Conservation (phyloP, 1,139 yeast genomes). For the Magnusiomyces fungicola region DNA sequence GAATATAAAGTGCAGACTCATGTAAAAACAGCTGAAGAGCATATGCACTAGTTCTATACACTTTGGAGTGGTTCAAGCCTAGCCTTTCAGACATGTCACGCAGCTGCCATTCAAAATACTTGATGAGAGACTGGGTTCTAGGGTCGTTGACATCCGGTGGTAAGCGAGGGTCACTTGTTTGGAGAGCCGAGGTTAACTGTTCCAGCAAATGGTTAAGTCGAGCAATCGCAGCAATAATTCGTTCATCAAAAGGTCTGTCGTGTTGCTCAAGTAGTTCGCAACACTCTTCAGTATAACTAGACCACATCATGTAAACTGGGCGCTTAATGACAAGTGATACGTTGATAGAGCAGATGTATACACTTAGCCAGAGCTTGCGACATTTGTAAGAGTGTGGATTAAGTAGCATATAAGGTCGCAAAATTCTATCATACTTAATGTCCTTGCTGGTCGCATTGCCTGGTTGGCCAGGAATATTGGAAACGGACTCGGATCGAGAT, state of each 20-base stretch:
- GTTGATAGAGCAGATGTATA: slow-evolving; percentile 28
- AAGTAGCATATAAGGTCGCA: slow-evolving; percentile 33
- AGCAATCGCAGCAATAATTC: slow-evolving; percentile 50
- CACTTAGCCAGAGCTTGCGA: slow-evolving; percentile 30
- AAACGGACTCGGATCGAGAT: background rate
- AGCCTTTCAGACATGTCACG: background rate
- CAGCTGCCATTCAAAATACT: slow-evolving; percentile 23
- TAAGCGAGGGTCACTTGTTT: slow-evolving; percentile 19
- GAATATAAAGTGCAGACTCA: slow-evolving; percentile 45
- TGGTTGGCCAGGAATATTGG: background rate
- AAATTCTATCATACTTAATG: slow-evolving; percentile 28
- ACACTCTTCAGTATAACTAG: slow-evolving; percentile 57
- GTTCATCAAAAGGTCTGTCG: slow-evolving; percentile 18
- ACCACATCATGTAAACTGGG: slow-evolving; percentile 32
- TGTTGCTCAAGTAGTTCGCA: slow-evolving; percentile 43
- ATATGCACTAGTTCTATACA: slow-evolving; percentile 24
- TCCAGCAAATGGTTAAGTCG: slow-evolving; percentile 57
- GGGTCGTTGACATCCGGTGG: slow-evolving; percentile 29
- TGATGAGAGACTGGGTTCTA: slow-evolving; percentile 21
- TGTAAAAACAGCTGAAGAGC: slow-evolving; percentile 71
- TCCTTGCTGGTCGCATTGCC: slow-evolving; percentile 11
- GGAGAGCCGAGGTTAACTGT: slow-evolving; percentile 37
- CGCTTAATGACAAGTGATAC: slow-evolving; percentile 28
- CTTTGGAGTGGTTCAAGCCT: slow-evolving; percentile 1
- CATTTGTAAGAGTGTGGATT: slow-evolving; percentile 34